Base-by-base conservation (phyloP, 306 rosid genomes). In the Glycyrrhiza uralensis region DNA sequence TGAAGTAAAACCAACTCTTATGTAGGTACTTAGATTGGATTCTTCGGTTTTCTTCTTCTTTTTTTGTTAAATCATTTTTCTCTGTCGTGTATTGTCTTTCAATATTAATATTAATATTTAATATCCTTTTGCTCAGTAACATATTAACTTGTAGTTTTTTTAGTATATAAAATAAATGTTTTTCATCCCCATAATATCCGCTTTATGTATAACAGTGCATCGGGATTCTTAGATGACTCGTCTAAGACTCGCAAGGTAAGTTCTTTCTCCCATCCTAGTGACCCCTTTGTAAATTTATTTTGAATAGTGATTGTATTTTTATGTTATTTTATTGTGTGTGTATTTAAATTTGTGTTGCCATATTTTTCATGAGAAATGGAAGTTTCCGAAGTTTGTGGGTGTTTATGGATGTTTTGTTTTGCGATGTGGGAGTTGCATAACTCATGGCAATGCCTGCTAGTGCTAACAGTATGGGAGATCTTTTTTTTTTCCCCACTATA, bases 201-300 rank as follows among this genome's bases (percentile, higher is more conserved):
- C 59, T 52, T 10, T 69, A 14, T 54, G 60, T 28, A 8, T 71
- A 30, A 77, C 81, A 71, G 85, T 36, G 50, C 64, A 45, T 54
- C 77, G 2, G 67, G 42, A 4, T 38, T 63, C 24, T 62, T 64
- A 18, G 74, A 65, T 66, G 57, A 63, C 55, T 57, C 71, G 67
- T 54, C 79, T 30, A 55, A 47, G 18, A 71, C 72, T 29, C 3
- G 71, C 79, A 57, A 76, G 79, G 81, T 81, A 8, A 46, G 69
- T 46, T 69, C 33, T 69, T 66, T 75, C 26, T 17, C 32, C 46
- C 30, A 20, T 74, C 35, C 18, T 67, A 19, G 12, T 22, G 6
- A 61, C 24, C 46, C 68, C 72, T 42, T 62, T 61, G 36, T 39
- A 7, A 39, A 9, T 2, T 28, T 35, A 18, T 12, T 52, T 15